Conservation (phyloP, 805 yeast species). For the Candida methanosorbosa region DNA sequence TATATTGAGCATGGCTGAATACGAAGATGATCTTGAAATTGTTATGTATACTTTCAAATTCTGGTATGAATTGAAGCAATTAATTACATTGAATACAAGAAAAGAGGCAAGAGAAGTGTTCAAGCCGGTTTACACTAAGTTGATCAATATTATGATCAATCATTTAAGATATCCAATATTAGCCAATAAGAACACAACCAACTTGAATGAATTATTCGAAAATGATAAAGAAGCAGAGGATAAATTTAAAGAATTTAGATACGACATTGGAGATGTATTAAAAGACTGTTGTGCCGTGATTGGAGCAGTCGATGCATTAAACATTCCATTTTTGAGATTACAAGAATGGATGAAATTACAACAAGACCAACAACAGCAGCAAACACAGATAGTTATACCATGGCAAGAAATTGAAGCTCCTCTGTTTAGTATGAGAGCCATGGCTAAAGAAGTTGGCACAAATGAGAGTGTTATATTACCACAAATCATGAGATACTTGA, state of each 20-base stretch:
- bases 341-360: slow-evolving; percentile 29
- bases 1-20: slow-evolving; percentile 59
- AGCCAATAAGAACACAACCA: slow-evolving; percentile 22
- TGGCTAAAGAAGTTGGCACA: slow-evolving; percentile 83
- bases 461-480: slow-evolving; percentile 64
- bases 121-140: slow-evolving; percentile 45
- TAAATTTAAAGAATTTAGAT: slow-evolving; percentile 86
- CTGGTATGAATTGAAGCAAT: slow-evolving; percentile 78
- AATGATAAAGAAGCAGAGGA: slow-evolving; percentile 79
- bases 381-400: slow-evolving; percentile 25
- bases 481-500: slow-evolving; percentile 58
- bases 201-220: slow-evolving; percentile 42
- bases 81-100: slow-evolving; percentile 53
- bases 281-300: slow-evolving; percentile 91
- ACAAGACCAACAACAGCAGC: slow-evolving; percentile 22
- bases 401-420: slow-evolving; percentile 94
- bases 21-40: slow-evolving; percentile 78
- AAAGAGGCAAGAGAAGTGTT: slow-evolving; percentile 41
- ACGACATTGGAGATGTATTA: slow-evolving; percentile 96
- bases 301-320: slow-evolving; percentile 64
- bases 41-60: slow-evolving; percentile 87
- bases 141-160: slow-evolving; percentile 51
- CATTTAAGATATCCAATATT: slow-evolving; percentile 69
- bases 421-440: slow-evolving; percentile 78
- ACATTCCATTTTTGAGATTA: slow-evolving; percentile 60